phyloP scores from a whole-genome alignment of 2,329 filamentous ascomycete genomes.

The Alternaria sp. region DNA sequence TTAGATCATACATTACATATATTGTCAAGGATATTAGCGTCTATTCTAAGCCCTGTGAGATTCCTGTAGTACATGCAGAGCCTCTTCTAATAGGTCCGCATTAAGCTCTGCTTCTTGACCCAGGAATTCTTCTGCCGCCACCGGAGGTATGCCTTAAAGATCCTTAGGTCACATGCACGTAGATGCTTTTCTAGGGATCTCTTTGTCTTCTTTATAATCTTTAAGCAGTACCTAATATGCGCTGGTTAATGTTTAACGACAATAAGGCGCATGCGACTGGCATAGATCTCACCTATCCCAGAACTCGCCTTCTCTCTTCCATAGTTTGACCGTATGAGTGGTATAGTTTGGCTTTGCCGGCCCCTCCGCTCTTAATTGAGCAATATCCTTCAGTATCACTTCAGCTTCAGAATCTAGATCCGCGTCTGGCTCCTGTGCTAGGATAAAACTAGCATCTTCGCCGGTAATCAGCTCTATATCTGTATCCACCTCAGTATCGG shows the following conservation, averaged over 20 bases:
- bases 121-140: slow-evolving; percentile 23
- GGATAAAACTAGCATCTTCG: slow-evolving; percentile 9
- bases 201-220: slow-evolving; percentile 19
- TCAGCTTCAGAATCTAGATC: slow-evolving; percentile 29
- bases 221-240: slow-evolving; percentile 19
- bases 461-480: slow-evolving; percentile 11
- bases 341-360: slow-evolving; percentile 30
- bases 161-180: slow-evolving; percentile 21
- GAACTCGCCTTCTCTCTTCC: slow-evolving; percentile 28
- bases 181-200: slow-evolving; percentile 22
- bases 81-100: slow-evolving; percentile 27
- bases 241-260: neutral
- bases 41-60: slow-evolving; percentile 20
- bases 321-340: slow-evolving; percentile 21
- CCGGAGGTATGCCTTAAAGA: slow-evolving; percentile 29
- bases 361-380: slow-evolving; percentile 24
- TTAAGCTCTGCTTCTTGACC: slow-evolving; percentile 27
- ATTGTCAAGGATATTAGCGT: slow-evolving; percentile 23
- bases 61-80: slow-evolving; percentile 24
- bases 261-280: neutral
- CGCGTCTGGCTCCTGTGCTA: slow-evolving; percentile 6
- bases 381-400: slow-evolving; percentile 30
- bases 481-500: slow-evolving; percentile 19
- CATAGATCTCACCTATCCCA: slow-evolving; percentile 22
- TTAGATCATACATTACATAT: slow-evolving; percentile 28